Percentiles rank a stretch among this genome's conserved stretches.
phyloP scores from a whole-genome alignment of 192 early-diverging fungal genomes.

The Backusella liffmaniae region DNA sequence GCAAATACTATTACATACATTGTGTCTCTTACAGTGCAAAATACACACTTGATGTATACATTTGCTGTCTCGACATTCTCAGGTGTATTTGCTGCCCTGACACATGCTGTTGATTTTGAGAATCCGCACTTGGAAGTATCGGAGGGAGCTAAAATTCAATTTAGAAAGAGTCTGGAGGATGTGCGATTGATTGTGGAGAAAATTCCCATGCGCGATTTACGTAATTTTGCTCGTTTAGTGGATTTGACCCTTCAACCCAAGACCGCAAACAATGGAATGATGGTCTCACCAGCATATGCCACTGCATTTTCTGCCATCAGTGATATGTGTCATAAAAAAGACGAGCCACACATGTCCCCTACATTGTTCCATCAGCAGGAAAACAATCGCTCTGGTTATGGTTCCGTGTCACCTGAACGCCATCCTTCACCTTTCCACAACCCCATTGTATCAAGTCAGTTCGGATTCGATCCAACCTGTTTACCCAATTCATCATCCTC shows the following conservation, averaged over 20 bases:
- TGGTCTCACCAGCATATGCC: neutral
- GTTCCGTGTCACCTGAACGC: slow-evolving; percentile 11
- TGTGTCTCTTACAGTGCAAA: slow-evolving; percentile 15
- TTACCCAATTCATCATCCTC: neutral
- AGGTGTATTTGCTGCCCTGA: slow-evolving; percentile 28
- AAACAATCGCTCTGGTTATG: neutral
- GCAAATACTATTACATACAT: slow-evolving; percentile 33
- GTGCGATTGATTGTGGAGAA: slow-evolving; percentile 14
- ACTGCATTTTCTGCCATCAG: slow-evolving; percentile 20
- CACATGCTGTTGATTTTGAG: slow-evolving; percentile 27
- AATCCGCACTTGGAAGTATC: slow-evolving; percentile 14
- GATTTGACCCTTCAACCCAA: slow-evolving; percentile 15
- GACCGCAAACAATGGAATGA: slow-evolving; percentile 3
- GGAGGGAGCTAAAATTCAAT: slow-evolving; percentile 20
- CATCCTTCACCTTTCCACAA: slow-evolving; percentile 9
- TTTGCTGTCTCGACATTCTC: slow-evolving; percentile 14
- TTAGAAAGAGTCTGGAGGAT: slow-evolving; percentile 16
- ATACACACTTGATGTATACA: slow-evolving; percentile 21
- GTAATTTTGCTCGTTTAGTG: slow-evolving; percentile 17
- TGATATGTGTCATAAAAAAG: slow-evolving; percentile 17
- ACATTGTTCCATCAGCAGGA: neutral
- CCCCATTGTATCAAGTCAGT: slow-evolving; percentile 7
- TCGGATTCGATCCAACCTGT: slow-evolving; percentile 6
- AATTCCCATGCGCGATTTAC: slow-evolving; percentile 16
- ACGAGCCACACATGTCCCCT: neutral